Base-by-base conservation (phyloP, 2,329 filamentous ascomycete species). In the Diaporthe citrichinensis region DNA sequence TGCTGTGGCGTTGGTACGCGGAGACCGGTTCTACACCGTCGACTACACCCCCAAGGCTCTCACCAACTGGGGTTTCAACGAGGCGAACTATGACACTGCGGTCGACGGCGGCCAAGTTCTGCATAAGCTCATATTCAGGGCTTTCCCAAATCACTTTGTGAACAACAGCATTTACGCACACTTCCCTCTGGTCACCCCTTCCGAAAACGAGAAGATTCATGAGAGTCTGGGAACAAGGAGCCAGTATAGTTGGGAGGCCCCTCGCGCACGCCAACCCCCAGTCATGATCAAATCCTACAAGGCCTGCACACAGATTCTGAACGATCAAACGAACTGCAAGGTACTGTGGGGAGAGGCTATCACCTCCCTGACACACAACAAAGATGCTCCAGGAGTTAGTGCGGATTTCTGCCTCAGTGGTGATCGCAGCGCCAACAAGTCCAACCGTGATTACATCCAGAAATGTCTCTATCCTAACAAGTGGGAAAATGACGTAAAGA, bases 81-180 rank as follows among this genome's bases (percentile, higher is more conserved):
- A 86, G 75, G 84, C 85, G 2, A 79, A 81, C 46, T 79, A 79
- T 20, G 83, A 86, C 77, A 77, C 78, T 67, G 83, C 85, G 74
- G 84, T 84, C 1, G 79, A 85, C 10, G 84, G 84, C 5, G 86
- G 87, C 0, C 86, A 85, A 4, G 84, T 88, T 79, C 74, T 86
- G 46, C 85, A 88, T 79, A 87, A 86, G 78, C 83, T 88, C 20
- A 84, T 88, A 76, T 84, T 87, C 74, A 82, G 86, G 9, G 86
- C 83, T 14, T 78, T 88, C 12, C 87, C 87, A 0, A 83, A 83
- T 23, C 86, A 85, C 83, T 88, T 87, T 80, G 80, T 81, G 8
- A 79, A 78, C 76, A 86, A 88, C 80, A 92, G 90, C 58, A 88
- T 93, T 75, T 92, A 93, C 79, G 92, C 90, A 9, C 91, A 92